phyloP scores from a whole-genome alignment of 192 early-diverging fungal species.

The Coemansia sp. region DNA sequence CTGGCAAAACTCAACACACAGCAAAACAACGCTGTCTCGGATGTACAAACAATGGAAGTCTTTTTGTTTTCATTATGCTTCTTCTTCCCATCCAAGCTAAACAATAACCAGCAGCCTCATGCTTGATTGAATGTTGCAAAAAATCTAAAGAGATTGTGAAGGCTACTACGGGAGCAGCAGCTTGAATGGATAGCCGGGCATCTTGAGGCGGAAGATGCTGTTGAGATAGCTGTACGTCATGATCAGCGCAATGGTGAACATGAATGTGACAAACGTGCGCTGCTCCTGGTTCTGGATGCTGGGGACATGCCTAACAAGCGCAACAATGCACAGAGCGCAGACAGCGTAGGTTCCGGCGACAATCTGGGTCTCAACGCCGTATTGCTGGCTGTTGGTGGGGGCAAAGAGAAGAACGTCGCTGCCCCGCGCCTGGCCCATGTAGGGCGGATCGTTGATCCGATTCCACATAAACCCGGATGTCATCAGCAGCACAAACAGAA shows the following conservation, averaged over 20 bases:
- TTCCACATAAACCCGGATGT: constrained; percentile 58
- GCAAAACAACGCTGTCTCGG: too few species aligned
- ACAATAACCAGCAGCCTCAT: background rate
- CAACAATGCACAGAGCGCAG: constrained; percentile 49
- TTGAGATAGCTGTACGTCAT: constrained; percentile 52
- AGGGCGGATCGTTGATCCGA: constrained; percentile 50
- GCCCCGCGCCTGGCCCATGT: constrained; percentile 38
- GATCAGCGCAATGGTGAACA: constrained; percentile 37
- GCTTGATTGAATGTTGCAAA: background rate
- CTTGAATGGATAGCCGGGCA: constrained; percentile 48
- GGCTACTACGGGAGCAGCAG: constrained; percentile 36
- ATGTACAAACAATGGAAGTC: too few species aligned
- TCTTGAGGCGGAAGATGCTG: constrained; percentile 57
- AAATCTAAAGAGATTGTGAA: background rate
- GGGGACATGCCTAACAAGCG: constrained; percentile 49
- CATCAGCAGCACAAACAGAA: constrained; percentile 55
- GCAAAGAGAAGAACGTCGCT: constrained; percentile 45
- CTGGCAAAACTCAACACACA: too few species aligned
- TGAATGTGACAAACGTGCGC: constrained; percentile 45
- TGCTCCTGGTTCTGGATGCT: constrained; percentile 37
- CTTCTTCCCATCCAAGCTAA: too few species aligned
- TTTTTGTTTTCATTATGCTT: too few species aligned
- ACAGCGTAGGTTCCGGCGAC: constrained; percentile 48
- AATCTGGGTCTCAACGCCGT: constrained; percentile 53
- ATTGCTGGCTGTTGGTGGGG: constrained; percentile 50